A percentile compares a stretch with the other conserved stretches of the same genome.
Evolutionary conservation across 768 basidiomycete species (phyloP).

Genomic region (Auriscalpium orientale): DNA sequence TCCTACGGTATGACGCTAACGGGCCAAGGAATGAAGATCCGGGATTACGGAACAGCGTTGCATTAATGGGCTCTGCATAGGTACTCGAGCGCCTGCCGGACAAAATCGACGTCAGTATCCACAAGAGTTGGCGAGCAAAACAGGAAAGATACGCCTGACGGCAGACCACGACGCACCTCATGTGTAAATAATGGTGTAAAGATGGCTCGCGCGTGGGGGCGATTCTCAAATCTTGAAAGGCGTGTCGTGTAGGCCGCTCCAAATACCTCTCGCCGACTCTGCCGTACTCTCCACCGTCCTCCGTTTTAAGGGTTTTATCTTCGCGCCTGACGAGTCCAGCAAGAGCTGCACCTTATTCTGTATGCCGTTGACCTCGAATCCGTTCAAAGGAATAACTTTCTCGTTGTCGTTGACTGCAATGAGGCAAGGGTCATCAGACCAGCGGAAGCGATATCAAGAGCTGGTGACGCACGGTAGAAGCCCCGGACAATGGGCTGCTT

Average conservation of each 20-base stretch:
- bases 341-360: constrained; percentile 74
- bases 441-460: not conserved
- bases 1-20: too few relatives aligned
- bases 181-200: not conserved
- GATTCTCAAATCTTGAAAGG: constrained; percentile 43
- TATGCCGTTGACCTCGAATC: constrained; percentile 66
- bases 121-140: too few relatives aligned
- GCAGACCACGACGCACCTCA: not conserved
- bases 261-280: constrained; percentile 80
- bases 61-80: too few relatives aligned
- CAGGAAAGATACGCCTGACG: not conserved
- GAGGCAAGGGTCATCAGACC: constrained; percentile 5
- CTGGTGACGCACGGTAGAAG: constrained; percentile 57
- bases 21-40: too few relatives aligned
- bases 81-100: too few relatives aligned
- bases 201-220: not conserved
- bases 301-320: constrained; percentile 73
- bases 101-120: too few relatives aligned
- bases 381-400: constrained; percentile 79
- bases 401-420: constrained; percentile 72
- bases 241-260: constrained; percentile 80
- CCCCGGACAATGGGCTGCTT: constrained; percentile 78
- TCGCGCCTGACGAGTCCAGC: constrained; percentile 81
- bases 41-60: too few relatives aligned
- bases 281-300: constrained; percentile 69